Evolutionary conservation across 257 asterid genomes (phyloP), one percentile per base, ranked within the genome.

Genomic region (Ligustrum vulgare): DNA sequence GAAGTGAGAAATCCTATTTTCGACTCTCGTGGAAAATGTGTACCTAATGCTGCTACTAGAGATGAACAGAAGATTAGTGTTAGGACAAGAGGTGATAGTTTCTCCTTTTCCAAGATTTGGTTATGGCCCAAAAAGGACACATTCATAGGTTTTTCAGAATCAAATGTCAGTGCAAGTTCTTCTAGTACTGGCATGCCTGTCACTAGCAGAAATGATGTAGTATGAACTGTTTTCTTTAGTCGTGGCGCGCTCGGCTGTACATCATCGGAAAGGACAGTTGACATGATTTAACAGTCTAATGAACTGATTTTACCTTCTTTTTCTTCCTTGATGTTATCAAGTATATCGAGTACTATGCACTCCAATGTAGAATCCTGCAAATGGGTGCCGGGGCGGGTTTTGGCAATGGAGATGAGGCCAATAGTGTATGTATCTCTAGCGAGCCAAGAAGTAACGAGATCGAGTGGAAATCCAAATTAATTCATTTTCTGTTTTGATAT

Each of bases 101-200:
- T 78, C 73, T 90, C 96, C 63, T 87, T 88, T 47, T 90, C 93
- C 67, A 90, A 88, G 85, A 86, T 90, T 68, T 87, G 96, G 96
- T 84, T 87, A 0, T 90, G 96, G 96, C 84, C 96, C 82, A 86
- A 86, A 74, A 87, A 82, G 71, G 82, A 80, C 67, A 83, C 67
- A 47, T 70, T 84, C 54, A 32, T 74, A 31, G 54, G 71, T 60
- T 69, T 79, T 56, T 73, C 75, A n/a, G 75, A 80, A 35, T 75
- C 18, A 35, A 82, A 77, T 78, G 79, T 49, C 56, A 47, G 15
- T 75, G 62, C 34, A 31, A 82, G 47, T 45, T 69, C 82, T 70
- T 36, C 33, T 49, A 67, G 64, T 35, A 20, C 45, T 67, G 78
- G 56, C 33, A 34, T 74, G 45, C 76, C 84, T 37, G 80, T 80